Evolutionary conservation across 2,329 filamentous ascomycete species (phyloP).

Genomic region (Harringtonia aguacate): DNA sequence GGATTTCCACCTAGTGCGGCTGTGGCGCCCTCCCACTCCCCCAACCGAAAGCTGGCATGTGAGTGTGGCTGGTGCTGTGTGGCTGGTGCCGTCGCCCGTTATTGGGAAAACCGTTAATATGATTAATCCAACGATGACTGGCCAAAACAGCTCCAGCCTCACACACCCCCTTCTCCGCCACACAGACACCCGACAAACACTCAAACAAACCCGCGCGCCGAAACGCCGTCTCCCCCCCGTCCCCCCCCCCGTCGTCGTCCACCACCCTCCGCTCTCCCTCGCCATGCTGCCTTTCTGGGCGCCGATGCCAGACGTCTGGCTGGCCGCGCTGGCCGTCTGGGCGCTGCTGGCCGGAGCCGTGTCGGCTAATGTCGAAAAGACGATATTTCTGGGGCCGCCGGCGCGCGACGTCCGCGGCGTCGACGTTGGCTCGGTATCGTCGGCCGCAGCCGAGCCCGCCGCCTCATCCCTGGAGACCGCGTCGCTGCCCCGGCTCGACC

Average conservation of each 20-base stretch:
- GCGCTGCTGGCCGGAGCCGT: constrained; percentile 9
- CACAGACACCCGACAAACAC: too few species aligned
- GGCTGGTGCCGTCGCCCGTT: too few species aligned
- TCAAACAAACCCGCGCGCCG: too few species aligned
- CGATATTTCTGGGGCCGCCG: constrained; percentile 69
- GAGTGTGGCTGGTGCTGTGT: constrained; percentile 10
- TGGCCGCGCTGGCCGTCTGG: constrained; percentile 1
- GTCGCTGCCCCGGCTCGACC: constrained; percentile 5
- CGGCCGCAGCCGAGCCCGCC: constrained; percentile 46
- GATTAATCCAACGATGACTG: too few species aligned
- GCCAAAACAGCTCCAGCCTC: too few species aligned
- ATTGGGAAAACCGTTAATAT: too few species aligned
- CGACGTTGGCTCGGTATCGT: constrained; percentile 51
- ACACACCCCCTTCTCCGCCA: too few species aligned
- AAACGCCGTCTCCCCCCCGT: too few species aligned
- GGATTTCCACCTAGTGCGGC: too few species aligned
- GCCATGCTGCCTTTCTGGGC: not conserved
- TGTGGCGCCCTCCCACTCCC: not conserved
- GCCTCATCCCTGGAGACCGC: not conserved
- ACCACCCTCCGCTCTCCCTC: not conserved
- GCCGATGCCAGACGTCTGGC: not conserved
- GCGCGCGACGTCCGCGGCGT: constrained; percentile 40
- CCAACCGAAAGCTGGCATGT: constrained; percentile 8
- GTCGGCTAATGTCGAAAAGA: constrained; percentile 78
- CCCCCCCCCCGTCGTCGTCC: not conserved